Base-by-base conservation (phyloP, 768 basidiomycete species). In the Clavulina sp. region DNA sequence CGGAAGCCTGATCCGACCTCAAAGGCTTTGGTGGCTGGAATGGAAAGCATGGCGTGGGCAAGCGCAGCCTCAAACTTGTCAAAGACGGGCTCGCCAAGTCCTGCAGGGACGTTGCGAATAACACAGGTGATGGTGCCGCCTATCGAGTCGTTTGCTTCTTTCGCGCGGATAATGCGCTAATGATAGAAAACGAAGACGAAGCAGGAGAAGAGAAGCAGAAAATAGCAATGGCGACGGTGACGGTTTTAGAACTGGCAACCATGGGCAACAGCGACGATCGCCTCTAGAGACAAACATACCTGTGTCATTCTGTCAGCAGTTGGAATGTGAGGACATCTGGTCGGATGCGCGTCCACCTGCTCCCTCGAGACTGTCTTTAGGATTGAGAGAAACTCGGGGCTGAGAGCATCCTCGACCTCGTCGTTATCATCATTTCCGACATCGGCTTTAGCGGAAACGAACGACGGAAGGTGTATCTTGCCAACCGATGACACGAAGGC, bases 51-150 rank as follows among this genome's bases (percentile, higher is more conserved):
- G 5, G 95, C 95, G 63, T 97, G 95, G 9, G 77, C 93, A 54
- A 99, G 80, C 56, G 76, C 76, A 19, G 95, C 95, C 66, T 95
- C 93, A 64, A 97, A 82, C 67, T 97, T 97, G 75, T 99, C 92
- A 66, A 99, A 97, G 48, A 87, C 84, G 50, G 95, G 95, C 65
- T 97, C 95, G 48, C 95, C 95, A 28, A 97, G 77, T 5, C 95
- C 95, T 19, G 81, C 68, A 43, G 95, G 95, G 2, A 82, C 78
- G 52, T 81, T 79, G 41, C 93, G 84, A 58, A 99, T 84, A 34
- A 97, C 86, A 63, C 95, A 97, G 52, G 89, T 97, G 50, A 97
- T 78, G 2, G 87, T 93, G n/a, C 95, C 95, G 48, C 95, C 95
- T 56, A 99, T 92, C 2, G 93, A 97, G 69, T 99, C 95, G 51